Base-by-base conservation (phyloP, 768 basidiomycete genomes). In the Paxillus involutus region DNA sequence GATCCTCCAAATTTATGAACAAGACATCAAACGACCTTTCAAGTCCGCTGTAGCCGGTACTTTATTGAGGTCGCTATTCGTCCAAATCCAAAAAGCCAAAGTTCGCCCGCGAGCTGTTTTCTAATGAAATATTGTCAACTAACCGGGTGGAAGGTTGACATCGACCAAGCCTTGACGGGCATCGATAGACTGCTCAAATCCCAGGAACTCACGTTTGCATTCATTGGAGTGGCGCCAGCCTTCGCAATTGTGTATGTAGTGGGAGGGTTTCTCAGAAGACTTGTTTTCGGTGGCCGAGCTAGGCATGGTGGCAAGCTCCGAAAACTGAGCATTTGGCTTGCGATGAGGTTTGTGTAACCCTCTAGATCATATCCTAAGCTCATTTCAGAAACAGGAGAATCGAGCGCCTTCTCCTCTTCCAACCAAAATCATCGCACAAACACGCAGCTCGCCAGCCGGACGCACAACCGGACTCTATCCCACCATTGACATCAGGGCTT, bases 31-130 rank as follows among this genome's bases (percentile, higher is more conserved):
- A 67, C 81, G 74, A n/a, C 96, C 96, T 0, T 61, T 98, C 44
- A 86, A 82, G 61, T 93, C 90, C 17, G 91, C 86, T 6, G 56
- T 98, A 4, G 74, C 79, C 6, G 96, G 96, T 4, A 88, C 86
- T 13, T 76, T 98, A 8, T 74, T 98, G 16, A 81, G 96, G 29
- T 85, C 91, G 1, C 73, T 94, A 44, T 86, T 98, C 58, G 87
- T 99, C 30, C 96, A 98, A 65, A 81, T 98, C 0, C 96, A 98
- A 61, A 98, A 98, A 69, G 89, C 94, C 53, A 98, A 98, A 77
- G 94, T 88, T 19, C 4, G 64, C 50, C 19, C 55, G 32, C 11
- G 26, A 16, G 7, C 13, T 36, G 19, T 30, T 13, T 17, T 11
- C 9, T 19, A 30, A 30, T 32, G 35, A 40, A 51, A 17, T 10